Percentiles rank a stretch among this genome's conserved stretches.
Evolutionary conservation across 2,329 filamentous ascomycete genomes (phyloP).

Genomic region (Colletotrichum lindemuthianum): DNA sequence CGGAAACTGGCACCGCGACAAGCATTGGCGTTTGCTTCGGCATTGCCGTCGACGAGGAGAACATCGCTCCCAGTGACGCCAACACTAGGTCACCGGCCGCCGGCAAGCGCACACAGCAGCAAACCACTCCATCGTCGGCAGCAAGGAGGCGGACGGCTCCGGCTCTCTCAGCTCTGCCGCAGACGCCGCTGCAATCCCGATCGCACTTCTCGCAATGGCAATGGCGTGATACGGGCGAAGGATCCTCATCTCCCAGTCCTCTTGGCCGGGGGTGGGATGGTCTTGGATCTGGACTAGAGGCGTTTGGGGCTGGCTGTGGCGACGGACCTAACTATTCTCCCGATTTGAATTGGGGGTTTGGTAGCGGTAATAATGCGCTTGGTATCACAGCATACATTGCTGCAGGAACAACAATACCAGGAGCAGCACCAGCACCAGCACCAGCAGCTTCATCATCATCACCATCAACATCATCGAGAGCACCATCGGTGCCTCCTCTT

Average conservation of each 20-base stretch:
- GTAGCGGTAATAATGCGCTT: neutral
- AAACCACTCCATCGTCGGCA: conserved; percentile 17
- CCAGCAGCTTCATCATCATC: too few relatives aligned
- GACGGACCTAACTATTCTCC: too few relatives aligned
- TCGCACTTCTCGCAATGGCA: conserved; percentile 11
- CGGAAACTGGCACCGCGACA: conserved; percentile 33
- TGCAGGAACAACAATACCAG: neutral
- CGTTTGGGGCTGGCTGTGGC: neutral
- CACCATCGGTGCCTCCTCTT: neutral
- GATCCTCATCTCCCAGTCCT: neutral
- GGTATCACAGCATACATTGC: neutral
- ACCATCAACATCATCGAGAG: too few relatives aligned
- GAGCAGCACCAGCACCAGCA: neutral
- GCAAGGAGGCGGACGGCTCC: conserved; percentile 27
- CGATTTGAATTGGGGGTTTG: too few relatives aligned
- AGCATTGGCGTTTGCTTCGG: conserved; percentile 31
- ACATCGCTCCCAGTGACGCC: neutral
- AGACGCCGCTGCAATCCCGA: conserved; percentile 23
- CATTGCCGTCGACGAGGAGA: conserved; percentile 29
- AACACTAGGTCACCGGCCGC: conserved; percentile 3
- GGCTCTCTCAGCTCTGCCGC: conserved; percentile 11
- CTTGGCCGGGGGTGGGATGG: neutral
- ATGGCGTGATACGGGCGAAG: conserved; percentile 12
- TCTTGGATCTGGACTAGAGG: neutral
- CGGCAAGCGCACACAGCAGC: conserved; percentile 8